Percentiles rank a stretch among this genome's conserved stretches.
Conservation (phyloP, 768 basidiomycete species). For the Nidularia pulvinata region DNA sequence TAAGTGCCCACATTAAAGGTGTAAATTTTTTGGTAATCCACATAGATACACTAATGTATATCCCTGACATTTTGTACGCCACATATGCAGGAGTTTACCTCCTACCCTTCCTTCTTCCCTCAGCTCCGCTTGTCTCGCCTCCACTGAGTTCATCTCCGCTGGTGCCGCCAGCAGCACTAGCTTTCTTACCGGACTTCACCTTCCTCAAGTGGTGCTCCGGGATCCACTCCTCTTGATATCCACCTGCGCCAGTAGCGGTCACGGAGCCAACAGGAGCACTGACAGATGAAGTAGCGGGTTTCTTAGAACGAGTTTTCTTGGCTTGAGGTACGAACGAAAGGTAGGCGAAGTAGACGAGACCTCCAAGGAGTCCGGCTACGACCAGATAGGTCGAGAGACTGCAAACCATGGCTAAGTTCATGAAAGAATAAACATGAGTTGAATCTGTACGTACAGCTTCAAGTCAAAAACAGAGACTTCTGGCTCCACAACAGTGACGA, state of each 20-base stretch:
- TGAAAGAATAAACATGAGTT: not conserved
- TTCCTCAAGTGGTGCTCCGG: conserved; percentile 88
- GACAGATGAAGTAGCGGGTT: conserved; percentile 35
- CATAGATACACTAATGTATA: not conserved
- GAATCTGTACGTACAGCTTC: conserved; percentile 57
- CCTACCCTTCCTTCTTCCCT: conserved; percentile 57
- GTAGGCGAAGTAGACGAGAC: conserved; percentile 64
- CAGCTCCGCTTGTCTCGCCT: conserved; percentile 62
- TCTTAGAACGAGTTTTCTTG: conserved; percentile 55
- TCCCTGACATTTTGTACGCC: not conserved
- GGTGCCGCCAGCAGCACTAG: conserved; percentile 37
- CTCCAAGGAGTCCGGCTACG: conserved; percentile 61
- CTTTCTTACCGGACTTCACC: conserved; percentile 47
- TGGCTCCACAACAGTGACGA: conserved; percentile 81
- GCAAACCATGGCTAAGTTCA: conserved; percentile 2
- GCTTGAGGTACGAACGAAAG: conserved; percentile 61
- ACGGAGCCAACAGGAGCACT: conserved; percentile 56
- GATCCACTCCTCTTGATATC: conserved; percentile 91
- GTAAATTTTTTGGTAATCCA: too few species aligned
- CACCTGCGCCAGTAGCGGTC: conserved; percentile 65
- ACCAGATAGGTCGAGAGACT: conserved; percentile 74
- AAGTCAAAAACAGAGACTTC: conserved; percentile 76
- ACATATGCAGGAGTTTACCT: conserved; percentile 24
- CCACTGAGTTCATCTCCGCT: conserved; percentile 72
- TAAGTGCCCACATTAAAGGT: too few species aligned